Conservation (phyloP, 73 alveolate species). For the Stentor roeselii region DNA sequence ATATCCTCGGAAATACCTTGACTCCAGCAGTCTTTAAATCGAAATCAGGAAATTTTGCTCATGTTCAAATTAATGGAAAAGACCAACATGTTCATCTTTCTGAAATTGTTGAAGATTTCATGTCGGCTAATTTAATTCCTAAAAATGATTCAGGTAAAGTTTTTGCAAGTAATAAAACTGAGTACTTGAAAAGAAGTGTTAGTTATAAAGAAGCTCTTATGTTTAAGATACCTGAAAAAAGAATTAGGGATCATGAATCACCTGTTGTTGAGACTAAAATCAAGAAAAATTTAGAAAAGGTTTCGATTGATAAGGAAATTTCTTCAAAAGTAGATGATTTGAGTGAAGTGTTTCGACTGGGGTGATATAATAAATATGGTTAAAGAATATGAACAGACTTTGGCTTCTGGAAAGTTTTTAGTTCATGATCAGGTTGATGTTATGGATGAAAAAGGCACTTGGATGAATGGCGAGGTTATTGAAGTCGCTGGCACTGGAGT, state of each 20-base stretch:
- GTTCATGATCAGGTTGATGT: conserved; percentile 34
- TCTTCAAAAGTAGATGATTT: too few species aligned
- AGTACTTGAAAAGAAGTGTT: neutral
- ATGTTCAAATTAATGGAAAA: neutral
- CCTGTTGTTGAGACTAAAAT: too few species aligned
- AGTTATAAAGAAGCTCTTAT: neutral
- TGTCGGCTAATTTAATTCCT: neutral
- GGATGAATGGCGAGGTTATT: conserved; percentile 41
- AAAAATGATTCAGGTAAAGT: neutral
- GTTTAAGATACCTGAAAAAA: neutral
- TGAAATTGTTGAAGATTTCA: neutral
- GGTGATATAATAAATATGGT: neutral
- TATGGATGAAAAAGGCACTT: conserved; percentile 13
- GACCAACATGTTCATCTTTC: neutral
- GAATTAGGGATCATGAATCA: too few species aligned
- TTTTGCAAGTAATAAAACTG: neutral
- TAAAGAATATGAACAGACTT: neutral
- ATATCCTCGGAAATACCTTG: neutral
- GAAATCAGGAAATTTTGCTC: neutral
- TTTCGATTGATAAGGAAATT: too few species aligned
- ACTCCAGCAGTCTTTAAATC: neutral
- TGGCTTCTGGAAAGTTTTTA: neutral
- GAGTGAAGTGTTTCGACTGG: too few species aligned
- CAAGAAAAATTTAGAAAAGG: too few species aligned
- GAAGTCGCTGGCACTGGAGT: conserved; percentile 27